Base-by-base conservation (phyloP, 768 basidiomycete genomes). In the Sutorius australiensis region DNA sequence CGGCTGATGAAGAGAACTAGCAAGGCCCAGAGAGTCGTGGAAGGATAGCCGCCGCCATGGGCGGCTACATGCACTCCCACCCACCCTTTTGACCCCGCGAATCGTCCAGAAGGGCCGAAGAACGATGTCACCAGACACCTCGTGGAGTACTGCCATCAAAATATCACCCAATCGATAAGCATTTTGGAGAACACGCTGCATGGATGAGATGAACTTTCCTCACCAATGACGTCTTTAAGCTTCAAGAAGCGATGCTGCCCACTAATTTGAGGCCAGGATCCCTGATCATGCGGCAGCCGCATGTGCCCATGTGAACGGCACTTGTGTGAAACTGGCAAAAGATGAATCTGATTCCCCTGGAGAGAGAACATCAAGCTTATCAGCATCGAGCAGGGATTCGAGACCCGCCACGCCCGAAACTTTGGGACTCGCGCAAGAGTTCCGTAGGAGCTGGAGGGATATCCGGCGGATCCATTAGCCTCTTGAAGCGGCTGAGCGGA, bases 251-350 rank as follows among this genome's bases (percentile, higher is more conserved):
- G 44, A 40, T 37, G 45, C 27, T n/a, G 30, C 36, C 39, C 33
- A 37, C 42, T 19, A 16, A 32, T 24, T 43, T 36, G 27, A 31
- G 10, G 21, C 16, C 33, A 34, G 13, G 30, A 44, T 27, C 53
- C 53, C 54, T 63, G 46, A 61, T 45, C 62, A 67, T 43, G 57
- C 47, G 34, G 54, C 37, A 21, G 34, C 34, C 39, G 52, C 59
- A 53, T 55, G 61, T 43, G 40, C 16, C 21, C 45, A 5, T 48
- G 48, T 33, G 48, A 48, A 46, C 27, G 17, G 28, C 34, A 43
- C 27, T n/a, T 28, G 16, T 10, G 8, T 16, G 16, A 14, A 16
- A 43, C 6, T 34, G 33, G 40, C 13, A 46, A 39, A 24, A 47
- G 24, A 7, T 30, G 6, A 47, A 24, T 51, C 40, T 24, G 36